Conservation (phyloP, 139 green algal genomes). For the Asterochloris erici region DNA sequence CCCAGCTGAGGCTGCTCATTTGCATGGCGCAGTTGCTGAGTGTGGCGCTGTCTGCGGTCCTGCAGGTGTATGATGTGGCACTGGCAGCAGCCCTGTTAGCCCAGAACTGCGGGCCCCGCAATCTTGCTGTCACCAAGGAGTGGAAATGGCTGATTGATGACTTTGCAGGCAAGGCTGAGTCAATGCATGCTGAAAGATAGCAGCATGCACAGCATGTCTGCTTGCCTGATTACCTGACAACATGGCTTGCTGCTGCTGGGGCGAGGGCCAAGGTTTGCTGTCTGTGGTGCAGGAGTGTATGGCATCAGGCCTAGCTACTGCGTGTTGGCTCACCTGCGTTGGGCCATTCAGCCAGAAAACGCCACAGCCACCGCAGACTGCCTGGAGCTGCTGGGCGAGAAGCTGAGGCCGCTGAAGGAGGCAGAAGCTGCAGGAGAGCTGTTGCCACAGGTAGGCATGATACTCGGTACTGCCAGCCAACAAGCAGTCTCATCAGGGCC, state of each 20-base stretch:
- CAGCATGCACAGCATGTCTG: neutral
- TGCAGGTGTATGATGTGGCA: slow-evolving; percentile 53
- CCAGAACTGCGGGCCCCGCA: slow-evolving; percentile 29
- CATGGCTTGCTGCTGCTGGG: no score
- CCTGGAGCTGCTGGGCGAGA: slow-evolving; percentile 31
- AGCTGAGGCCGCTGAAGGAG: slow-evolving; percentile 42
- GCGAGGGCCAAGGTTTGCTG: no score
- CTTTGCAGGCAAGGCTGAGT: slow-evolving; percentile 15
- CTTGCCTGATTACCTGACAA: no score
- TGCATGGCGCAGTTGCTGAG: neutral
- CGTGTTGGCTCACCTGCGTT: slow-evolving; percentile 40
- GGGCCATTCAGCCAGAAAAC: slow-evolving; percentile 41
- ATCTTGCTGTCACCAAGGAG: slow-evolving; percentile 29
- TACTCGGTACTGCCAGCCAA: neutral
- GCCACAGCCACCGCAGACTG: slow-evolving; percentile 39
- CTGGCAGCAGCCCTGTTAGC: slow-evolving; percentile 38
- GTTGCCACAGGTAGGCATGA: slow-evolving; percentile 15
- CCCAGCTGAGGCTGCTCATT: neutral
- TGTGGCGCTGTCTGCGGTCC: neutral
- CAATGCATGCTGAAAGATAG: neutral
- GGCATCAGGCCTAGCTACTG: slow-evolving; percentile 42
- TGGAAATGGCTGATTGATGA: slow-evolving; percentile 52
- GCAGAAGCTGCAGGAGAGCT: slow-evolving; percentile 20
- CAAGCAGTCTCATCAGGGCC: no score
- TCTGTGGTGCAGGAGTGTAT: slow-evolving; percentile 14